A percentile compares a stretch with the other conserved stretches of the same genome.
These are phyloP conservation scores for Penicillium steckii DNA, from an alignment of 495 filamentous ascomycete genomes.

Conservation along the genomic window DNA sequence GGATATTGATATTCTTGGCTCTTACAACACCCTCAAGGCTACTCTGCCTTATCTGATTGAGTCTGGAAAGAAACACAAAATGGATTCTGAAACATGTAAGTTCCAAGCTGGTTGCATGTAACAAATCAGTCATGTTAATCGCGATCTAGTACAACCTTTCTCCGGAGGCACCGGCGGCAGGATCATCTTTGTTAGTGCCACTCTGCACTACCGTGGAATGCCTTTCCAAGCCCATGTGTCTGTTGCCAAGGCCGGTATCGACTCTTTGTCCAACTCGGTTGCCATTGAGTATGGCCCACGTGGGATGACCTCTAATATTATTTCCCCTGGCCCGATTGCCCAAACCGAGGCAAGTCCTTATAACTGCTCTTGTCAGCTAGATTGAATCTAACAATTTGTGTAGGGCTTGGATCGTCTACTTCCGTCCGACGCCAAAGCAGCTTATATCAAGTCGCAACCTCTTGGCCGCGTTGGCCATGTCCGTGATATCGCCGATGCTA, in stretches of 20 bases:
- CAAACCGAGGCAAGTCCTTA: slow-evolving; percentile 52
- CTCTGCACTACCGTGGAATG: slow-evolving; percentile 81
- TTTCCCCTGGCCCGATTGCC: slow-evolving; percentile 76
- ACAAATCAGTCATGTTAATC: neutral
- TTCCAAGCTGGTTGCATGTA: neutral
- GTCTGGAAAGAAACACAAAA: slow-evolving; percentile 63
- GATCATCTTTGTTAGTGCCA: slow-evolving; percentile 85
- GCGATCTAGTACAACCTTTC: slow-evolving; percentile 32
- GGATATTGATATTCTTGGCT: slow-evolving; percentile 92
- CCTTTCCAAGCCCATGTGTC: slow-evolving; percentile 84
- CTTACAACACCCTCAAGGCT: slow-evolving; percentile 93
- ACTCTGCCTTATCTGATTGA: slow-evolving; percentile 73
- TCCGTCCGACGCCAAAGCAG: slow-evolving; percentile 31
- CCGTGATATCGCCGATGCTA: slow-evolving; percentile 89
- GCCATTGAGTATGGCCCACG: slow-evolving; percentile 85
- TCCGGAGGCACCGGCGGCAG: slow-evolving; percentile 68
- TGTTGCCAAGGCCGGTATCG: slow-evolving; percentile 89
- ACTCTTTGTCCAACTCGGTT: slow-evolving; percentile 70
- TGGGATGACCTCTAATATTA: slow-evolving; percentile 86
- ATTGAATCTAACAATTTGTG: neutral
- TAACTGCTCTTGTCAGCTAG: neutral
- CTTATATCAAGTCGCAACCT: slow-evolving; percentile 51
- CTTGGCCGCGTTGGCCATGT: slow-evolving; percentile 74
- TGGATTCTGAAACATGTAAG: slow-evolving; percentile 47
- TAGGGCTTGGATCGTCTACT: slow-evolving; percentile 46